Conservation (phyloP, 352 stramenopile species). For the Phytophthora cryptogea region DNA sequence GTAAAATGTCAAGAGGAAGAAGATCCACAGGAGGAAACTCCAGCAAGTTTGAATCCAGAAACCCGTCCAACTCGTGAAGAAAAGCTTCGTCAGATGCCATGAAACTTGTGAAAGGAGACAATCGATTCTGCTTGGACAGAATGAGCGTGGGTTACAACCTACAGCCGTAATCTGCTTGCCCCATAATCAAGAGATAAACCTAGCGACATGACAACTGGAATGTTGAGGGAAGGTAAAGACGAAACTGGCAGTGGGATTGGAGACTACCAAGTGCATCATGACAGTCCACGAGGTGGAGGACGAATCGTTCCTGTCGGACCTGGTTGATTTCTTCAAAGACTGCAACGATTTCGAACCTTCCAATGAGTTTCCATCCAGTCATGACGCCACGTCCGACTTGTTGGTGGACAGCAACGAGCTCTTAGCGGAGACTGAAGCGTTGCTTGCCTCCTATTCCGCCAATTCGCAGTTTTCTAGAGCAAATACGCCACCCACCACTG, state of each 20-base stretch:
- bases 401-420: slow-evolving; percentile 5
- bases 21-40: background rate
- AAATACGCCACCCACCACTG: background rate
- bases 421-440: slow-evolving; percentile 12
- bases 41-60: background rate
- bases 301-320: slow-evolving; percentile 12
- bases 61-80: background rate
- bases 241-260: no score
- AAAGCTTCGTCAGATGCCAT: slow-evolving; percentile 1
- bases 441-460: slow-evolving; percentile 6
- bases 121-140: no score
- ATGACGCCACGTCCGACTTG: background rate
- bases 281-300: slow-evolving; percentile 2
- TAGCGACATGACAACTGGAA: background rate
- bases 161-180: background rate
- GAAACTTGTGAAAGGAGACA: background rate
- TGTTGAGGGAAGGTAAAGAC: background rate
- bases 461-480: background rate
- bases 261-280: background rate
- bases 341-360: background rate
- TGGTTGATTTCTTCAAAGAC: slow-evolving; percentile 9
- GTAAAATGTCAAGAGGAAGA: background rate
- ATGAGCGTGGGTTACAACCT: no score
- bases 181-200: background rate
- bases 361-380: background rate